phyloP scores from a whole-genome alignment of 495 filamentous ascomycete species.

The Lepraria neglecta region DNA sequence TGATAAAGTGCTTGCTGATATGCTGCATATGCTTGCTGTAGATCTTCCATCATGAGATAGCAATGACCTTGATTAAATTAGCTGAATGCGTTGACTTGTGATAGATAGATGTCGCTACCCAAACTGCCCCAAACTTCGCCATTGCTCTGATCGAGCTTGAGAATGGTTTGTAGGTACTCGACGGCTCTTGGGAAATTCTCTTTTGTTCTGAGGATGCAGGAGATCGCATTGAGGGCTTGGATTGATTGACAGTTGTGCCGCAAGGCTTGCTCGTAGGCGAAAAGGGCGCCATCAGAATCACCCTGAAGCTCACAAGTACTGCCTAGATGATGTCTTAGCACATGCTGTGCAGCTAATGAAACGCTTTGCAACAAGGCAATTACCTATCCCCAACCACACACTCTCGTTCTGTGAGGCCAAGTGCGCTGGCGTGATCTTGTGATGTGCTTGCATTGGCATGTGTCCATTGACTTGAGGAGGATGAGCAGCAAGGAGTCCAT shows the following conservation, averaged over 20 bases:
- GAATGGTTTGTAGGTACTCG: constrained; percentile 83
- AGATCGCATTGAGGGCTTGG: constrained; percentile 89
- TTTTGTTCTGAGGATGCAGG: constrained; percentile 78
- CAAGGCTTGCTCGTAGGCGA: constrained; percentile 83
- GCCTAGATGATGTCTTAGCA: constrained; percentile 46
- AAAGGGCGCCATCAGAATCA: constrained; percentile 79
- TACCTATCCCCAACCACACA: constrained; percentile 92
- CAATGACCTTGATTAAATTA: constrained; percentile 63
- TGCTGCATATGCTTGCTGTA: constrained; percentile 95
- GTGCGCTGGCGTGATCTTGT: constrained; percentile 52
- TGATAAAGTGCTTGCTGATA: constrained; percentile 95
- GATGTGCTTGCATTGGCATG: constrained; percentile 48
- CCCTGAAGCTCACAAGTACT: constrained; percentile 81
- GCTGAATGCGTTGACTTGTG: constrained; percentile 11
- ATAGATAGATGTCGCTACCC: constrained; percentile 46
- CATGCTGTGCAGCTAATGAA: background rate
- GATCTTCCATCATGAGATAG: constrained; percentile 97
- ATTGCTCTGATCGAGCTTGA: constrained; percentile 82
- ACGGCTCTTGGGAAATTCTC: constrained; percentile 93
- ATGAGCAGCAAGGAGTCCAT: constrained; percentile 45
- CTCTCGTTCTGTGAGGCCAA: constrained; percentile 67
- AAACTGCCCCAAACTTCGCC: constrained; percentile 96
- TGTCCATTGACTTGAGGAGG: constrained; percentile 49
- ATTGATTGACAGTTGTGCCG: constrained; percentile 84
- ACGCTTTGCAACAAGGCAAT: constrained; percentile 7